Evolutionary conservation across 2,329 filamentous ascomycete species (phyloP).

Genomic region (Venturia aucupariae): DNA sequence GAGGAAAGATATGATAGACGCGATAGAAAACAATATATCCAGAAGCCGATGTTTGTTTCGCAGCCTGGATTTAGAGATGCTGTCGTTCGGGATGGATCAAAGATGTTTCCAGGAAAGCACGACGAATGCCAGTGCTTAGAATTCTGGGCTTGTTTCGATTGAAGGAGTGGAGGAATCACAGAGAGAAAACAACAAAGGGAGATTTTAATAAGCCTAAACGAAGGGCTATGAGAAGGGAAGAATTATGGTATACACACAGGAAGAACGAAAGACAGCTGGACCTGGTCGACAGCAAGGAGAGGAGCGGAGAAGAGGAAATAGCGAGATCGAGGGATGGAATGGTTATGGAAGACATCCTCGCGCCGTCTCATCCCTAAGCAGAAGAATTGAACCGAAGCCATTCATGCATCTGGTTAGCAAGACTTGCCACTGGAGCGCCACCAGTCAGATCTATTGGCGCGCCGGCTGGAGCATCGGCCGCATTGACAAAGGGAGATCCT

Average conservation of each 20-base stretch:
- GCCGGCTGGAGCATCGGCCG: neutral
- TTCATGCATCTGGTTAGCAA: neutral
- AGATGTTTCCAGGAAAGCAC: neutral
- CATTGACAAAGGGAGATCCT: neutral
- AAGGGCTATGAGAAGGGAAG: neutral
- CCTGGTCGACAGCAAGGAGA: neutral
- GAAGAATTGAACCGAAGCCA: neutral
- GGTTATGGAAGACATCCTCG: too few relatives aligned
- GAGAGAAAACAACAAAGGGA: neutral
- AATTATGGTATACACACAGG: neutral
- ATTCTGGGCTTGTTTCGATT: neutral
- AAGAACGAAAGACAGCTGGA: constrained; percentile 4
- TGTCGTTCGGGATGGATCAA: neutral
- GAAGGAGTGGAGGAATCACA: neutral
- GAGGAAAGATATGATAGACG: neutral
- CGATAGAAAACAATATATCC: neutral
- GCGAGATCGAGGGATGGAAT: constrained; percentile 2
- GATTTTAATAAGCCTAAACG: neutral
- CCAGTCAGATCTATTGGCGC: neutral
- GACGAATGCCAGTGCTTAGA: neutral
- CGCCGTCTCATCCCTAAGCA: neutral
- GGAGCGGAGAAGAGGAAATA: neutral
- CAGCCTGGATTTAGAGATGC: neutral
- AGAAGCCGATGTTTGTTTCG: neutral
- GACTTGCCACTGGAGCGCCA: neutral